Evolutionary conservation across 1,284 basidiomycete genomes (phyloP), one percentile per base, ranked within the genome.

Genomic region (Papiliotrema fonsecae): DNA sequence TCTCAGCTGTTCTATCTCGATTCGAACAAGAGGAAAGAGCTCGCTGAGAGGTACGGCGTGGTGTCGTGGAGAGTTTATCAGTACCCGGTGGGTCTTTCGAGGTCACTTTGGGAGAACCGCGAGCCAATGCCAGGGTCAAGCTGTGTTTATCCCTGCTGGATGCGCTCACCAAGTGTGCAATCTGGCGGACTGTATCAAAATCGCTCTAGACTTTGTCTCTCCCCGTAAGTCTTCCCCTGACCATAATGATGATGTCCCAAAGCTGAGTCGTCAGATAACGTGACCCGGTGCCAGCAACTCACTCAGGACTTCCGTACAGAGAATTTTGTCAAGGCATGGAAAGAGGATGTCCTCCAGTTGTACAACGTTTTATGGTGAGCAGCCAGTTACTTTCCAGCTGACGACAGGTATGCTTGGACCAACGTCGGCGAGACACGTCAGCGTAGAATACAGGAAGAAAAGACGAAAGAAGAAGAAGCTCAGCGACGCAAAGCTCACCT

Each of bases 121-220:
- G 11, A 21, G 27, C 11, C 24, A 47, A 19, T 13, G 14, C 11
- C 46, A 71, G 69, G 90, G 91, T n/a, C 86, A 97, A 62, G 92
- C 89, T 0, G 84, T 97, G 11, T 93, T 97, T 69, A 91, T 97
- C 58, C 92, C 92, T 3, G 92, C 92, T 1, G 92, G 93, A 28
- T 96, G 89, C 70, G 91, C 92, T 0, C 90, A 96, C 73, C 89
- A 93, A 79, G 88, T 89, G 44, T 65, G 82, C 49, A 74, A 71
- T 55, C 75, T 93, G 28, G 79, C 88, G 11, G 90, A 96, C 69
- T 94, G 88, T 68, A 85, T 97, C 76, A 97, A 97, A 76, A 87
- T 96, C 41, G 92, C 93, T n/a, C 80, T 88, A 57, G 92, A 97
- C 75, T 97, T 93, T 74, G 89, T 97, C 56, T 89, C 86, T 74